Evolutionary conservation across 345 rosid species (phyloP).

Genomic region (Gossypium longicalyx): DNA sequence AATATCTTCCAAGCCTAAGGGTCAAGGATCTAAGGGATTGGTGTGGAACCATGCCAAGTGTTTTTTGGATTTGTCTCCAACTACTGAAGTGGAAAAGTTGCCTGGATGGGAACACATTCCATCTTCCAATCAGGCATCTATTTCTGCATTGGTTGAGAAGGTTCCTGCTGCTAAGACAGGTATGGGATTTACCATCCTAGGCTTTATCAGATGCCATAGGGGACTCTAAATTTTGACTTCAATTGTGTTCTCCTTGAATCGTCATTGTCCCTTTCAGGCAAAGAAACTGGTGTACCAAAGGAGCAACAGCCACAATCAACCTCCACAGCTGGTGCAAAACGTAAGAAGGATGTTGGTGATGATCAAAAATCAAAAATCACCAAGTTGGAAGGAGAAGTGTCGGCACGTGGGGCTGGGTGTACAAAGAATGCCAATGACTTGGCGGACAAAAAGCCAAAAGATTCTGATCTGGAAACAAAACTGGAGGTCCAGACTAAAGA

Average conservation of each 20-base stretch:
- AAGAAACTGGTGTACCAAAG: conserved; percentile 26
- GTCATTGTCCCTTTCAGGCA: conserved; percentile 24
- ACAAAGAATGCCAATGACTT: conserved; percentile 13
- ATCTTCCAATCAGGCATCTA: conserved; percentile 53
- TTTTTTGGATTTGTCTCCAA: conserved; percentile 49
- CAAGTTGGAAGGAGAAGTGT: conserved; percentile 44
- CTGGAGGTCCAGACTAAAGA: conserved; percentile 76
- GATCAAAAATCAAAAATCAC: conserved; percentile 50
- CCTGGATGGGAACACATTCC: conserved; percentile 74
- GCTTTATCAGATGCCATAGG: background rate
- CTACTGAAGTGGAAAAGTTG: conserved; percentile 56
- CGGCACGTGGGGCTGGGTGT: conserved; percentile 32
- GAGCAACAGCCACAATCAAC: conserved; percentile 32
- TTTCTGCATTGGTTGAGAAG: conserved; percentile 46
- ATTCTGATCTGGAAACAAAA: conserved; percentile 43
- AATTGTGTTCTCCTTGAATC: conserved; percentile 20
- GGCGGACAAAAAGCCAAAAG: conserved; percentile 14
- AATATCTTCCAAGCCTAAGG: conserved; percentile 64
- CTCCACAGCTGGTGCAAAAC: conserved; percentile 53
- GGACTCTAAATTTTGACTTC: conserved; percentile 12
- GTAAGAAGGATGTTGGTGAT: conserved; percentile 41
- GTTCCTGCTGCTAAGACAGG: conserved; percentile 45
- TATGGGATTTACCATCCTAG: conserved; percentile 23
- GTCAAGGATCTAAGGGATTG: conserved; percentile 59
- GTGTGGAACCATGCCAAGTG: conserved; percentile 90